Evolutionary conservation across 192 early-diverging fungal species (phyloP), one percentile per base, ranked within the genome.

Genomic region (Coemansia javaensis): DNA sequence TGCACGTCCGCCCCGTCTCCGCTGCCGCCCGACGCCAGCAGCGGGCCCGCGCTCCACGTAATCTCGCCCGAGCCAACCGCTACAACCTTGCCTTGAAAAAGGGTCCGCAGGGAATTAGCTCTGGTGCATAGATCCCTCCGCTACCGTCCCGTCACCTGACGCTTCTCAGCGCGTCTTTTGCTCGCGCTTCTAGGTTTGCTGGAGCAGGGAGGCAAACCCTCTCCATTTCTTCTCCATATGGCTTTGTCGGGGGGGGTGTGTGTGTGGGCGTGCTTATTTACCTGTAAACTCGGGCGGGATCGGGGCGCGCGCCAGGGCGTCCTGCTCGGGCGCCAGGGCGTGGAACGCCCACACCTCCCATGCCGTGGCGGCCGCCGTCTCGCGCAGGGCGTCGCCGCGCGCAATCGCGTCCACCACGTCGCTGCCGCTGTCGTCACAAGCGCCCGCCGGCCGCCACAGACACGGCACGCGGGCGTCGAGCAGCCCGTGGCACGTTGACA

Each of bases 321-420:
- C 24, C 5, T 16, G 21, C 33, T 59, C 56, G 2, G 64, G 40
- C 5, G 27, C 31, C 10, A 60, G 23, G 6, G 47, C 43, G 40
- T 67, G 52, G 27, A 67, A 72, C 18, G 40, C 52, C 68, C 68
- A 72, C 40, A 72, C 15, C 30, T 59, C 61, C 68, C 68, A 72
- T 17, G 7, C 53, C 11, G 50, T 10, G n/a, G 28, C 15, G 12
- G 31, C 8, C 15, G 16, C 40, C 37, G 1, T 32, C 15, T 15
- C 22, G 18, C 28, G 13, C 44, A 45, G 13, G 7, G 30, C 15
- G 5, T 52, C 17, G 9, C 53, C 44, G 14, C 30, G 28, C 24
- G 35, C 28, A 35, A 53, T 37, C 0, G 40, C 50, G 13, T 32
- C 36, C 13, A 53, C 20, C 33, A 45, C n/a, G n/a, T n/a, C 48